Conservation (phyloP, 805 yeast genomes). For the Lachancea nothofagi region DNA sequence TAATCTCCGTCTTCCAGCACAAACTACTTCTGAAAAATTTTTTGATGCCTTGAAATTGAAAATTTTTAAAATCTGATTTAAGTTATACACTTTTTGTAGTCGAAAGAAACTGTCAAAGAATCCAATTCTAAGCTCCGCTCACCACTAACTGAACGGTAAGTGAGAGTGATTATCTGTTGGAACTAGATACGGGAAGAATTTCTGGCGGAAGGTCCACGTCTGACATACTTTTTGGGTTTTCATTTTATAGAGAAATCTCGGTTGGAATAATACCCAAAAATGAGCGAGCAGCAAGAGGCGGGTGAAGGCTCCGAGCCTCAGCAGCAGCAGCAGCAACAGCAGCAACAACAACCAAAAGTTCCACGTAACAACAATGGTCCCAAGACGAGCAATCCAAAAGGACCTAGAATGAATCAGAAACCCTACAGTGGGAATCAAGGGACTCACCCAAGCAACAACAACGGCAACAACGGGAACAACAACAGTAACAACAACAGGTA, state of each 20-base stretch:
- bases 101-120: neutral
- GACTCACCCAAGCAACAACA: neutral
- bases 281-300: constrained; percentile 11
- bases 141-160: constrained; percentile 1
- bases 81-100: neutral
- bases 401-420: constrained; percentile 5
- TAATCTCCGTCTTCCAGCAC: too few relatives aligned
- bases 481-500: constrained; percentile 2
- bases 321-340: constrained; percentile 8
- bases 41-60: neutral
- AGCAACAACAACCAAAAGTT: constrained; percentile 6
- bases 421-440: constrained; percentile 6
- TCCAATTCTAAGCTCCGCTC: constrained; percentile 3
- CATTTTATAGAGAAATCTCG: constrained; percentile 9
- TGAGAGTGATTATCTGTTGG: constrained; percentile 6
- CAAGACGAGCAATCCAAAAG: constrained; percentile 2
- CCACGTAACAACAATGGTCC: constrained; percentile 7
- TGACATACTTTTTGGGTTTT: constrained; percentile 1
- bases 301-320: constrained; percentile 3
- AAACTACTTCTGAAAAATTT: constrained; percentile 3
- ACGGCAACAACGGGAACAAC: constrained; percentile 4
- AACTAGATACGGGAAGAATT: constrained; percentile 7
- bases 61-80: neutral
- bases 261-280: constrained; percentile 1
- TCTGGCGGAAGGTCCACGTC: constrained; percentile 5